Percentiles rank a stretch among this genome's conserved stretches.
phyloP scores from a whole-genome alignment of 2,329 filamentous ascomycete genomes.

The Aspergillus carbonarius region DNA sequence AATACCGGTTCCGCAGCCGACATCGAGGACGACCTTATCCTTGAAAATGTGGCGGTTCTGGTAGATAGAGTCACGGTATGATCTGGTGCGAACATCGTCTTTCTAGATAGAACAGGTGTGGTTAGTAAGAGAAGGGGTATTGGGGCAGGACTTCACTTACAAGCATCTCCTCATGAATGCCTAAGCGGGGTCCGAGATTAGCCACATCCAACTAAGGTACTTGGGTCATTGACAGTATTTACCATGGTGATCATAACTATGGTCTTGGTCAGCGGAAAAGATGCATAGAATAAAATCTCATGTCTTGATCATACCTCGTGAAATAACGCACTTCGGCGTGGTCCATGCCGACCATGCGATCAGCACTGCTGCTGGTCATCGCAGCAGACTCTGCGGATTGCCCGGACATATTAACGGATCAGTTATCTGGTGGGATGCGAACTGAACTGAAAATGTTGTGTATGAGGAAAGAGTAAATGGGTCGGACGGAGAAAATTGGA shows the following conservation, averaged over 20 bases:
- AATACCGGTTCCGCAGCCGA: slow-evolving; percentile 95
- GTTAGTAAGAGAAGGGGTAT: not conserved
- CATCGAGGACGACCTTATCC: slow-evolving; percentile 91
- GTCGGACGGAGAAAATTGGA: not conserved
- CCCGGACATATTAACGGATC: slow-evolving; percentile 31
- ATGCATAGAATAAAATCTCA: not conserved
- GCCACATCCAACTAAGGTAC: slow-evolving; percentile 18
- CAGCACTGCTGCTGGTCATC: slow-evolving; percentile 44
- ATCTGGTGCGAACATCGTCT: slow-evolving; percentile 95
- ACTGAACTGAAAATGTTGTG: not conserved
- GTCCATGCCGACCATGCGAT: slow-evolving; percentile 63
- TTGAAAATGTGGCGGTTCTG: slow-evolving; percentile 95
- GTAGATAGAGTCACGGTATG: slow-evolving; percentile 96
- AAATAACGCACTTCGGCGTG: slow-evolving; percentile 99
- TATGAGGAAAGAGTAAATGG: not conserved
- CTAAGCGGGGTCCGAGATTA: slow-evolving; percentile 50
- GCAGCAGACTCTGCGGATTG: slow-evolving; percentile 22
- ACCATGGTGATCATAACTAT: slow-evolving; percentile 98
- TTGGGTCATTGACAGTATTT: slow-evolving; percentile 41
- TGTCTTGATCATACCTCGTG: slow-evolving; percentile 68
- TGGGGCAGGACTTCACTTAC: slow-evolving; percentile 55
- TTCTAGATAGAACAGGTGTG: slow-evolving; percentile 59
- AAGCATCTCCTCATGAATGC: slow-evolving; percentile 98
- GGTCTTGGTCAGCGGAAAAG: slow-evolving; percentile 19
- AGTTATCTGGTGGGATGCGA: not conserved